Conservation (phyloP, 495 filamentous ascomycete genomes). For the Amniculicola lignicola region DNA sequence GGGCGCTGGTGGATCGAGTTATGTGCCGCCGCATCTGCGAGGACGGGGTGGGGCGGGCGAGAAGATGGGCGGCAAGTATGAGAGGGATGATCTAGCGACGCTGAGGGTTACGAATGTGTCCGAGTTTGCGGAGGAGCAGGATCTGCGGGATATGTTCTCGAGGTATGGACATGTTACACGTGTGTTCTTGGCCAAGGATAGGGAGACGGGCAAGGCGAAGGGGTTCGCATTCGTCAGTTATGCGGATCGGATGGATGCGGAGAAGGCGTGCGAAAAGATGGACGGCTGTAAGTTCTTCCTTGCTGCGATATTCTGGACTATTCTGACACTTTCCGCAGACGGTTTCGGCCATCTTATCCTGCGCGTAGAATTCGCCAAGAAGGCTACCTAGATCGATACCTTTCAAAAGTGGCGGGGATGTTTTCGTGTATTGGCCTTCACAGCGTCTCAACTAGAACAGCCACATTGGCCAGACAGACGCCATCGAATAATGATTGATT, state of each 20-base stretch:
- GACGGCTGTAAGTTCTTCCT: constrained; percentile 71
- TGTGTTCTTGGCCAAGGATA: constrained; percentile 95
- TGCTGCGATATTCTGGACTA: neutral
- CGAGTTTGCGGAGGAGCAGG: constrained; percentile 92
- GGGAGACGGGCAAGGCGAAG: constrained; percentile 91
- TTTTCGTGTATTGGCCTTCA: too few species aligned
- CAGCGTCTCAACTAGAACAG: too few species aligned
- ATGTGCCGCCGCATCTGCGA: constrained; percentile 89
- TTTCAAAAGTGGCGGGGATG: too few species aligned
- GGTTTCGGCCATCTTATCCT: constrained; percentile 46
- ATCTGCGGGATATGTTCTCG: constrained; percentile 96
- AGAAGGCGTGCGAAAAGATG: constrained; percentile 92
- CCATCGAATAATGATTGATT: too few species aligned
- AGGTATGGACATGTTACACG: constrained; percentile 92
- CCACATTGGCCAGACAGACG: too few species aligned
- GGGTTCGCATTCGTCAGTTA: constrained; percentile 98
- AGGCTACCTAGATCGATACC: constrained; percentile 31
- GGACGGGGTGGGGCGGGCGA: constrained; percentile 72
- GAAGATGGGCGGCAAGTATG: constrained; percentile 89
- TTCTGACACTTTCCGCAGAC: constrained; percentile 31
- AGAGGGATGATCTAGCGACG: constrained; percentile 94
- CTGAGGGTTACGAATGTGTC: constrained; percentile 96
- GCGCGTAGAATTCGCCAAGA: constrained; percentile 47
- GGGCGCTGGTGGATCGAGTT: constrained; percentile 69
- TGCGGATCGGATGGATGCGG: constrained; percentile 80